Conservation (phyloP, 1,284 basidiomycete genomes). For the Phylloporus sp. region DNA sequence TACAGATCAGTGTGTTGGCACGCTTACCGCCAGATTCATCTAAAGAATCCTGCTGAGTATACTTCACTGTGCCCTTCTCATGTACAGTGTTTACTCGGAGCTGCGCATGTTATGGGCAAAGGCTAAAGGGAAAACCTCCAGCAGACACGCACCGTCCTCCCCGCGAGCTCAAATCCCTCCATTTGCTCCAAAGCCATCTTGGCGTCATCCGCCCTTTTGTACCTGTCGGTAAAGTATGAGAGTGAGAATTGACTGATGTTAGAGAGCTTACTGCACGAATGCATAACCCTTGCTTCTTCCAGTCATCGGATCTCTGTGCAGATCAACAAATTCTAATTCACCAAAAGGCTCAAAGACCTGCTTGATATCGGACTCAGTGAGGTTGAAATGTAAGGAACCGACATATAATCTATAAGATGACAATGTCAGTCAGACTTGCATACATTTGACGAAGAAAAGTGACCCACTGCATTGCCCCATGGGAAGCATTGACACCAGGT, state of each 20-base stretch:
- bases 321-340: slow-evolving; percentile 96
- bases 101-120: slow-evolving; percentile 44
- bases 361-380: slow-evolving; percentile 94
- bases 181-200: slow-evolving; percentile 97
- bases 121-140: slow-evolving; percentile 2
- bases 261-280: slow-evolving; percentile 83
- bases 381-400: slow-evolving; percentile 94
- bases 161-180: slow-evolving; percentile 98
- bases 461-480: slow-evolving; percentile 77
- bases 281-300: slow-evolving; percentile 98
- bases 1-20: neutral
- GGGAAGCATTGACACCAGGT: slow-evolving; percentile 73
- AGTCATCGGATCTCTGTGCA: slow-evolving; percentile 91
- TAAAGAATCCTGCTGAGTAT: slow-evolving; percentile 78
- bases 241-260: neutral
- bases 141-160: slow-evolving; percentile 71
- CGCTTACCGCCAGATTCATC: slow-evolving; percentile 78
- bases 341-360: slow-evolving; percentile 99
- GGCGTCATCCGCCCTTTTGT: slow-evolving; percentile 88
- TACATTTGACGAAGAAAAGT: slow-evolving; percentile 20
- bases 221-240: slow-evolving; percentile 51
- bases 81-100: slow-evolving; percentile 90
- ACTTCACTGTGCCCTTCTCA: slow-evolving; percentile 79
- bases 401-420: slow-evolving; percentile 80
- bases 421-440: slow-evolving; percentile 22